Evolutionary conservation across 495 filamentous ascomycete genomes (phyloP).

Genomic region (Aspergillus sclerotiicarbonarius): DNA sequence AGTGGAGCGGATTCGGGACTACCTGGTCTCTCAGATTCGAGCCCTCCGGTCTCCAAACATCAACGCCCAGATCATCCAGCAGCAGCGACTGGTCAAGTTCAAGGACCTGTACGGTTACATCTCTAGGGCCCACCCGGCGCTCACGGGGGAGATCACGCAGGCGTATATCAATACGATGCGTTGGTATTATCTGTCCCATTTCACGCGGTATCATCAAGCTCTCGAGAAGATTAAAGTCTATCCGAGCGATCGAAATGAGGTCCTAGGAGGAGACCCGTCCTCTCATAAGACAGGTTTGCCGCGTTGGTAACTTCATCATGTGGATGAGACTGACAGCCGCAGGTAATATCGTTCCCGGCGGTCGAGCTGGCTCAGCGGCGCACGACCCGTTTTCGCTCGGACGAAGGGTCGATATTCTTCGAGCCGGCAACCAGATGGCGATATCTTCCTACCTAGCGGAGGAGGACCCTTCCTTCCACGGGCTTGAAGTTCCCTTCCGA

Average conservation of each 20-base stretch:
- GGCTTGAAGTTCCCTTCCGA: constrained; percentile 84
- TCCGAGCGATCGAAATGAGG: constrained; percentile 76
- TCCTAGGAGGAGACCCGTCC: constrained; percentile 74
- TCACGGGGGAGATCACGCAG: constrained; percentile 84
- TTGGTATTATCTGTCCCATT: constrained; percentile 95
- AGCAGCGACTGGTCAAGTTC: constrained; percentile 80
- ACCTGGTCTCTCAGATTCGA: constrained; percentile 90
- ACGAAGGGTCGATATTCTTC: constrained; percentile 76
- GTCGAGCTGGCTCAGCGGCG: constrained; percentile 54
- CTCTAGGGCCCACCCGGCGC: constrained; percentile 67
- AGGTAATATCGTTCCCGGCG: constrained; percentile 33
- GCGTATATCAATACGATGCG: constrained; percentile 98
- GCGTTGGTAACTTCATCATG: not conserved
- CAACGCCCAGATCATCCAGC: constrained; percentile 94
- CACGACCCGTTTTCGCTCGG: constrained; percentile 89
- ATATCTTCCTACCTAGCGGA: constrained; percentile 81
- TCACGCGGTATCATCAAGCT: constrained; percentile 79
- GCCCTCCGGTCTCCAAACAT: constrained; percentile 89
- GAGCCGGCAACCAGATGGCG: constrained; percentile 65
- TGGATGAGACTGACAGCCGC: constrained; percentile 12
- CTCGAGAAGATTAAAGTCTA: constrained; percentile 84
- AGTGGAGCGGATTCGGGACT: constrained; percentile 90
- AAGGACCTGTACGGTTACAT: constrained; percentile 87
- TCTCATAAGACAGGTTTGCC: constrained; percentile 54
- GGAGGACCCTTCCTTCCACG: constrained; percentile 79